Evolutionary conservation across 768 basidiomycete species (phyloP), one percentile per base, ranked within the genome.

Genomic region (Phylloporus sp.): DNA sequence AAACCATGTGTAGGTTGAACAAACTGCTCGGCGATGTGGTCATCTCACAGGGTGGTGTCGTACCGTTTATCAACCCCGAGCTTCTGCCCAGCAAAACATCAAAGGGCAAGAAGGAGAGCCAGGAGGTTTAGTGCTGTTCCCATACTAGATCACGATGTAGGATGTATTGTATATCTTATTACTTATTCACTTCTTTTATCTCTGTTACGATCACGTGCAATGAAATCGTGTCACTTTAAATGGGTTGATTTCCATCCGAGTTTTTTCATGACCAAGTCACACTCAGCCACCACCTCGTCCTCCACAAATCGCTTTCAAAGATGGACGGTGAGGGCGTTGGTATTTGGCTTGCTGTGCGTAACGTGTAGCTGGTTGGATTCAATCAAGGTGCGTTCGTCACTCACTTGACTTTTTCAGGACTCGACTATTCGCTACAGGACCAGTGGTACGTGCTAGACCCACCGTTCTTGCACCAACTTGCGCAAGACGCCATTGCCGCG

Each of bases 401-500:
- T 1, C 49, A 3, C 47, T 28, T 27, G 38, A 13, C 23, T 24
- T 18, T 18, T 9, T 8, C 27, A 36, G 3, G 12, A 43, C 45
- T 56, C 15, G 16, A 49, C 36, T 13, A 26, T 7, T 22, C 36
- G 35, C 12, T 18, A 29, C 54, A 95, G 93, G 77, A 86, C 42
- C 82, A 82, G 50, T 97, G 87, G 82, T 97, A 95, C 69, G 82
- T 93, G 51, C 80, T 98, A 53, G 82, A 91, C 62, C 89, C 87
- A 2, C 70, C 72, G 4, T 72, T 72, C 44, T 73, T 97, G 15
- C 88, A 95, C 64, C 73, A 81, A 55, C 80, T 97, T 29, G 81
- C 87, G 12, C 75, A 83, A 63, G 77, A 80, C 9, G 91, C 95
- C 43, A 80, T 97, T 66, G 79, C 79, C 15, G 67, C 77, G 3